Conservation (phyloP, 169 alveolate genomes). For the Eimeria tenella region DNA sequence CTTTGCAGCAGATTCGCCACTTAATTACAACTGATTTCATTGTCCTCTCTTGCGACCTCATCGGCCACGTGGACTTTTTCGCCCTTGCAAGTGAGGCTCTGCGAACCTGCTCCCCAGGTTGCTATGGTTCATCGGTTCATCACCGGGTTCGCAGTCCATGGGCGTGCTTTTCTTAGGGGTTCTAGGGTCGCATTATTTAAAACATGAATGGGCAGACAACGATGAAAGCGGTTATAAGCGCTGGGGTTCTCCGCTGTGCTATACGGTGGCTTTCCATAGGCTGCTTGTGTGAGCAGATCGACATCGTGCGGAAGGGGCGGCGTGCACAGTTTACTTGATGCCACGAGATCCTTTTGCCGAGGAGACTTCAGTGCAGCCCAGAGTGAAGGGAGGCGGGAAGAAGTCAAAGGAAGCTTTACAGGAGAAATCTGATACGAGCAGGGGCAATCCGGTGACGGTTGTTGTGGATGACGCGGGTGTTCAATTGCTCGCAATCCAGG, state of each 20-base stretch:
- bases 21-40: slow-evolving; percentile 72
- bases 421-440: slow-evolving; percentile 44
- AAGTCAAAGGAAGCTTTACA: slow-evolving; percentile 11
- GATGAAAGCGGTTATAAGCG: neutral
- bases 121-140: no score
- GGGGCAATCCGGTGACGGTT: slow-evolving; percentile 75
- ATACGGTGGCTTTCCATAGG: neutral
- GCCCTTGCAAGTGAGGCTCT: slow-evolving; percentile 73
- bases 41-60: slow-evolving; percentile 75
- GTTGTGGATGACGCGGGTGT: slow-evolving; percentile 61
- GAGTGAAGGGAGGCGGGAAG: slow-evolving; percentile 69
- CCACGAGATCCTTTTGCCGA: slow-evolving; percentile 65
- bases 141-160: no score
- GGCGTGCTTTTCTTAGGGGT: no score
- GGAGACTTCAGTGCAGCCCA: slow-evolving; percentile 35
- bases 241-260: neutral
- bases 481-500: slow-evolving; percentile 73
- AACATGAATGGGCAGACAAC: no score
- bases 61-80: slow-evolving; percentile 79
- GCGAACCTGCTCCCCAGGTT: neutral
- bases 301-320: slow-evolving; percentile 76
- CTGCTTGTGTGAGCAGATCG: slow-evolving; percentile 25
- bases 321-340: slow-evolving; percentile 76
- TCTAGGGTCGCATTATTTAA: no score
- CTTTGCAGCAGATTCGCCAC: slow-evolving; percentile 72